These are phyloP conservation scores for Lycium ferocissimum DNA, from an alignment of 257 asterid genomes.

Conservation along the genomic window DNA sequence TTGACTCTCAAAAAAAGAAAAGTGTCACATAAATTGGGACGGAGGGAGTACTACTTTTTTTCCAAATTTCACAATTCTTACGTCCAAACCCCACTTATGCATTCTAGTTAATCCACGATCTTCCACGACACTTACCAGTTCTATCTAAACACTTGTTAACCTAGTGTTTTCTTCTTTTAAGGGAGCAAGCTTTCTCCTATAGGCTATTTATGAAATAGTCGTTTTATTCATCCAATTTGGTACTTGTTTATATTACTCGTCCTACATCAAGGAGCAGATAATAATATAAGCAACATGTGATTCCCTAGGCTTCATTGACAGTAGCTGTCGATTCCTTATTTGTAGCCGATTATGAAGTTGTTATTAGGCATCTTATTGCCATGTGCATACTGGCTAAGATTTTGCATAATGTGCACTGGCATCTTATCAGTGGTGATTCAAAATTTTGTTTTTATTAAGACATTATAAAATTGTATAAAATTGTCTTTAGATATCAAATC, in stretches of 20 bases:
- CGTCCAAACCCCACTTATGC: no score
- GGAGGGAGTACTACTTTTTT: no score
- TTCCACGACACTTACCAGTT: no score
- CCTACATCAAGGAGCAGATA: not conserved
- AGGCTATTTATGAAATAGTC: no score
- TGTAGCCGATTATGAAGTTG: not conserved
- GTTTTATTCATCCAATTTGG: no score
- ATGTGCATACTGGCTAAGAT: slow-evolving; percentile 11
- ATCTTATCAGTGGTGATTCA: not conserved
- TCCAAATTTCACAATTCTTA: no score
- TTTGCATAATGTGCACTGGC: slow-evolving; percentile 3
- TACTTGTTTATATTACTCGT: not conserved
- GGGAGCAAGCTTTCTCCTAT: no score
- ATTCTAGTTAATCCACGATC: no score
- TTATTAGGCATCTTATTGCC: not conserved
- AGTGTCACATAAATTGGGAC: no score
- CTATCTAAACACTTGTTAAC: no score
- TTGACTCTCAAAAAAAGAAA: no score
- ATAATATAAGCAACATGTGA: not conserved
- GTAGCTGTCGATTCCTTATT: not conserved
- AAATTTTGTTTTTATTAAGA: not conserved
- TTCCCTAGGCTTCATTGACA: not conserved
- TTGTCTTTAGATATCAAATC: not conserved
- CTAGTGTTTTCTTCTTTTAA: no score
- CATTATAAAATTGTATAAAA: not conserved